phyloP scores from a whole-genome alignment of 2,329 filamentous ascomycete species.

The Aspergillus nomiae region DNA sequence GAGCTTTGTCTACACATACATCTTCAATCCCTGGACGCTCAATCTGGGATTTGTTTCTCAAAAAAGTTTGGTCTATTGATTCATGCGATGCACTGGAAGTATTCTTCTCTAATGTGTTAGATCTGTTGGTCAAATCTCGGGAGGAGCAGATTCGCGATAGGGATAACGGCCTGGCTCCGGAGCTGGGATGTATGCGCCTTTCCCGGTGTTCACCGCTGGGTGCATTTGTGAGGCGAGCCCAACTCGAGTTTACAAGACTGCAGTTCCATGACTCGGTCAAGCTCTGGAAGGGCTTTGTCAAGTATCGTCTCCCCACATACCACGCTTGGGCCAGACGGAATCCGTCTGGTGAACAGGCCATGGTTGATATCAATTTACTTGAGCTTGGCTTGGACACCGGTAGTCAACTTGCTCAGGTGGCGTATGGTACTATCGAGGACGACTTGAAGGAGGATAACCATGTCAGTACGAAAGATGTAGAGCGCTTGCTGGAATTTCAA shows the following conservation, averaged over 20 bases:
- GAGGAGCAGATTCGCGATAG: conserved; percentile 61
- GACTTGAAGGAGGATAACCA: conserved; percentile 43
- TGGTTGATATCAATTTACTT: conserved; percentile 65
- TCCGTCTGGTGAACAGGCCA: conserved; percentile 45
- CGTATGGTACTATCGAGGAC: conserved; percentile 52
- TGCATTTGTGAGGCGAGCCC: conserved; percentile 73
- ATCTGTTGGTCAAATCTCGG: conserved; percentile 63
- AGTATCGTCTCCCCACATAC: conserved; percentile 76
- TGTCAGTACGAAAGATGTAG: conserved; percentile 77
- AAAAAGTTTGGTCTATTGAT: conserved; percentile 79
- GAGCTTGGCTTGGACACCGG: conserved; percentile 58
- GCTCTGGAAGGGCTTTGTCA: conserved; percentile 81
- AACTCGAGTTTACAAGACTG: conserved; percentile 77
- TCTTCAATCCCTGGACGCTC: conserved; percentile 69
- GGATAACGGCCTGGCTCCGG: conserved; percentile 55
- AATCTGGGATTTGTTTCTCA: conserved; percentile 86
- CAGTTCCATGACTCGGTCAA: conserved; percentile 76
- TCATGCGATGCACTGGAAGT: conserved; percentile 77
- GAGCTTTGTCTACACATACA: conserved; percentile 45
- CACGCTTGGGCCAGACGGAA: conserved; percentile 60
- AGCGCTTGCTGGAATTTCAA: conserved; percentile 82
- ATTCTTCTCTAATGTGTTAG: conserved; percentile 67
- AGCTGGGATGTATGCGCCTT: conserved; percentile 60
- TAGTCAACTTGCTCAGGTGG: conserved; percentile 51
- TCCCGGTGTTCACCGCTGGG: conserved; percentile 78